Evolutionary conservation across 192 early-diverging fungal genomes (phyloP).

Genomic region (Coemansia sp.): DNA sequence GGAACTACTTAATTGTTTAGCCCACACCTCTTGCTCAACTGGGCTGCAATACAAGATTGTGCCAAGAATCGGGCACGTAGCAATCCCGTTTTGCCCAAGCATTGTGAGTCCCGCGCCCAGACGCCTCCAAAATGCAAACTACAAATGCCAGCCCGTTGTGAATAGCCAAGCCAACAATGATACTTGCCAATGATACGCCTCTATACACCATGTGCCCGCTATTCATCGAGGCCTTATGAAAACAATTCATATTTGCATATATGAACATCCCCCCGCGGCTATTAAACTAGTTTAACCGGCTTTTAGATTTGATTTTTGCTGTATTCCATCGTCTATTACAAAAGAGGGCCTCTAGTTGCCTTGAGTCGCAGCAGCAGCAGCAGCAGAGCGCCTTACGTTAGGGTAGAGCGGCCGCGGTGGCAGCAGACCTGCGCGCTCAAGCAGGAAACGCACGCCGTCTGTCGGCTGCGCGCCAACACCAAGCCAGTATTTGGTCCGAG

Average conservation of each 20-base stretch:
- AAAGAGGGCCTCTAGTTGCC: not conserved
- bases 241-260: not conserved
- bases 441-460: slow-evolving; percentile 82
- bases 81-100: not conserved
- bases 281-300: not conserved
- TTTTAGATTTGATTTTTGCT: not conserved
- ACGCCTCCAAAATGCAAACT: not conserved
- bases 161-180: not conserved
- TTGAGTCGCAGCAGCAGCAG: not conserved
- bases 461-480: slow-evolving; percentile 94
- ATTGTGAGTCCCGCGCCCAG: not conserved
- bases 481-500: slow-evolving; percentile 95
- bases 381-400: slow-evolving; percentile 31
- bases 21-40: not conserved
- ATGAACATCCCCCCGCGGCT: not conserved
- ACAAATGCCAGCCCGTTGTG: not conserved
- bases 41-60: not conserved
- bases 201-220: not conserved
- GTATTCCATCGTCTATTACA: not conserved
- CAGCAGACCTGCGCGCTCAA: slow-evolving; percentile 58
- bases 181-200: not conserved
- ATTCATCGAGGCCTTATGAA: not conserved
- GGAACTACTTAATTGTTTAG: not conserved
- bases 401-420: slow-evolving; percentile 46
- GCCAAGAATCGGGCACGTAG: not conserved